Conservation (phyloP, 2,329 filamentous ascomycete genomes). For the Cadophora gregata region DNA sequence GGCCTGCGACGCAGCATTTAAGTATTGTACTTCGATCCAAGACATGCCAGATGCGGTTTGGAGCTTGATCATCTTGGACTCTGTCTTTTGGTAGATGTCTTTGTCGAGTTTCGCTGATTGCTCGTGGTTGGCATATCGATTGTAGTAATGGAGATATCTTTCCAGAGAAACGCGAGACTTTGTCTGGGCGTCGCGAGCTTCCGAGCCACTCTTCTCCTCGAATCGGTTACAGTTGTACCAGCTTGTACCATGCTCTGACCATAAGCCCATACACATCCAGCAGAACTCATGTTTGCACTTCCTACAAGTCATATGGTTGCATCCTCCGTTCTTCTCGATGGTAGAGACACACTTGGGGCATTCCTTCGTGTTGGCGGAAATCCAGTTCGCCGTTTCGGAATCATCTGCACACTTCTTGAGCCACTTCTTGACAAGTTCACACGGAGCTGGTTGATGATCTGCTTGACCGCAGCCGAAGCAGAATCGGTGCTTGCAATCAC, state of each 20-base stretch:
- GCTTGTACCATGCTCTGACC: constrained; percentile 97
- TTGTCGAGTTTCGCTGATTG: constrained; percentile 96
- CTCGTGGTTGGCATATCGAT: constrained; percentile 98
- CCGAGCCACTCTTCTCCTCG: constrained; percentile 92
- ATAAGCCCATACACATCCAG: constrained; percentile 99
- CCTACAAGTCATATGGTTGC: constrained; percentile 97
- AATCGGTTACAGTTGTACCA: constrained; percentile 99
- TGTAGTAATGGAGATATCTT: constrained; percentile 98
- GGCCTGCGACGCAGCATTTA: constrained; percentile 90
- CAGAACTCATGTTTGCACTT: constrained; percentile 98
- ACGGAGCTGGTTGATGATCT: constrained; percentile 94
- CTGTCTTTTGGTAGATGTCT: constrained; percentile 93
- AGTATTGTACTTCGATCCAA: constrained; percentile 98
- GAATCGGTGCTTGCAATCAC: constrained; percentile 83
- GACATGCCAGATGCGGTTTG: constrained; percentile 95
- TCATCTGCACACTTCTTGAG: constrained; percentile 98
- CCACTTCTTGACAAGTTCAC: constrained; percentile 91
- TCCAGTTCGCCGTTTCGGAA: constrained; percentile 98
- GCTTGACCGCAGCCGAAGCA: constrained; percentile 92
- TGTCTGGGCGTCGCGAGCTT: constrained; percentile 90
- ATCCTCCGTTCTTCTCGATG: constrained; percentile 98
- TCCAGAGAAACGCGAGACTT: constrained; percentile 89
- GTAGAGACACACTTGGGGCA: constrained; percentile 96
- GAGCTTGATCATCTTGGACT: constrained; percentile 98
- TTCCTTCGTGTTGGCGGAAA: constrained; percentile 98